These are phyloP conservation scores for Calonectria pseudoreteaudii DNA, from an alignment of 2,329 filamentous ascomycete genomes.

Conservation along the genomic window DNA sequence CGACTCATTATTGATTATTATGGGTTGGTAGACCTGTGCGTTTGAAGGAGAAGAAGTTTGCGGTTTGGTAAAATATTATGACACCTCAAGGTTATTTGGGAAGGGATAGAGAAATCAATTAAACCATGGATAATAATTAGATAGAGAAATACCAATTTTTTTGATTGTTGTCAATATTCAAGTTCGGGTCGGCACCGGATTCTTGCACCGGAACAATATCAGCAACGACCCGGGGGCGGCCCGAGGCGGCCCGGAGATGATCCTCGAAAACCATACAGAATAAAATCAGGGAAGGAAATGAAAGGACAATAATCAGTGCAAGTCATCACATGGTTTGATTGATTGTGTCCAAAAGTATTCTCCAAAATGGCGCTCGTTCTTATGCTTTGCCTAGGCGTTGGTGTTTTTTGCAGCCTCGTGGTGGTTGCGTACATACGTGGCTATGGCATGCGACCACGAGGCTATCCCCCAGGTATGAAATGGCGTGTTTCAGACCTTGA, in stretches of 20 bases:
- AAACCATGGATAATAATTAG: background rate
- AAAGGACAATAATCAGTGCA: background rate
- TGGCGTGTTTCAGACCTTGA: background rate
- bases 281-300: background rate
- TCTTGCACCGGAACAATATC: background rate
- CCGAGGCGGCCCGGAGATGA: background rate
- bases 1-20: background rate
- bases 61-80: background rate
- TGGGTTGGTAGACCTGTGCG: background rate
- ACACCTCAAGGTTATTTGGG: background rate
- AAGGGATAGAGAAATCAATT: background rate
- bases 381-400: background rate
- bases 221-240: background rate
- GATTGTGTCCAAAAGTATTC: background rate
- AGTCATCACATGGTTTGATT: background rate
- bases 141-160: background rate
- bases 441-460: constrained; percentile 11
- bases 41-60: background rate
- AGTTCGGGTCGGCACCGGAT: background rate
- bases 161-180: background rate
- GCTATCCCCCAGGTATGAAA: constrained; percentile 1
- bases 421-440: background rate
- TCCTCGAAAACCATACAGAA: background rate
- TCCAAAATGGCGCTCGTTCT: background rate
- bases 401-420: background rate